phyloP scores from a whole-genome alignment of 2,329 filamentous ascomycete species.

The Colletotrichum salicis region DNA sequence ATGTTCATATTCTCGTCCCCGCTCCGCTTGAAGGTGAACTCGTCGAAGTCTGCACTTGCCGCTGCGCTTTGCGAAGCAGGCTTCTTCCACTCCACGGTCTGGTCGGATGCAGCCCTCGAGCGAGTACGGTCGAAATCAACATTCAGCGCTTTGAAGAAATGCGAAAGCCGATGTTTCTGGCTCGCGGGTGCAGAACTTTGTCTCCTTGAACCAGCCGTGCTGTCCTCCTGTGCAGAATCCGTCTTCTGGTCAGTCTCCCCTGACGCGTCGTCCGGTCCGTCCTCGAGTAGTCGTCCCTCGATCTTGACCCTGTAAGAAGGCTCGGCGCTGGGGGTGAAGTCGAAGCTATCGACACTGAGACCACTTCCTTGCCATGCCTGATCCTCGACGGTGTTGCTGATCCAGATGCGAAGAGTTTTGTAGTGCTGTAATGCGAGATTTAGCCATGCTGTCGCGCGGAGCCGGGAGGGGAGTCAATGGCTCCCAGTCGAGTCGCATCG shows the following conservation, averaged over 20 bases:
- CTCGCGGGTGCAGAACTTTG: conserved; percentile 48
- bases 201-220: conserved; percentile 43
- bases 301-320: conserved; percentile 92
- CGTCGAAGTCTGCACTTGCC: conserved; percentile 81
- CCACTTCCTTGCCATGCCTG: conserved; percentile 88
- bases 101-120: conserved; percentile 65
- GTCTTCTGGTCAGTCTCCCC: conserved; percentile 47
- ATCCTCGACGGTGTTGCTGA: conserved; percentile 93
- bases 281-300: conserved; percentile 84
- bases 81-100: conserved; percentile 87
- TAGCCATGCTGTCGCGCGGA: not conserved
- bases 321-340: conserved; percentile 81
- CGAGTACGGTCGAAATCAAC: conserved; percentile 77
- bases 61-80: conserved; percentile 68
- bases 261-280: conserved; percentile 61
- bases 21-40: conserved; percentile 88
- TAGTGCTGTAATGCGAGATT: conserved; percentile 64
- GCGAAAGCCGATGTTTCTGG: conserved; percentile 70
- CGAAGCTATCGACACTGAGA: conserved; percentile 79
- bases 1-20: conserved; percentile 94
- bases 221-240: conserved; percentile 54
- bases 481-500: not conserved
- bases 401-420: conserved; percentile 90
- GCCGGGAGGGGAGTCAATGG: not conserved
- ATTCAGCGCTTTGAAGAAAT: conserved; percentile 84